Percentiles rank a stretch among this genome's conserved stretches.
Evolutionary conservation across 352 stramenopile genomes (phyloP).

Genomic region (Phytopythium kandeliae): DNA sequence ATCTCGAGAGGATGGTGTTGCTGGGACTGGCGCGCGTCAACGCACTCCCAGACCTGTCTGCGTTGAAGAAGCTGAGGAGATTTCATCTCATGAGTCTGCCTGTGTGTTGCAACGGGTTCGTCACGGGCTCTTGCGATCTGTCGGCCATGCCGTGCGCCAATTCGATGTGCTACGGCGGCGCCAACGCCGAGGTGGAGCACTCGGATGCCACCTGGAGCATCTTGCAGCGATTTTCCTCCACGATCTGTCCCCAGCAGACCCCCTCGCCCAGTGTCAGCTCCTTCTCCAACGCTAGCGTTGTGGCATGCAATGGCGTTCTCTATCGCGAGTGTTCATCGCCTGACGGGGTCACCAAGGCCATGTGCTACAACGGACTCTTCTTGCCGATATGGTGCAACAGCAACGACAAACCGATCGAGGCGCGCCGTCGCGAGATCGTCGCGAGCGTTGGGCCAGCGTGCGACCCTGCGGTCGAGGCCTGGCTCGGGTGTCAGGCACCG

Average conservation of each 20-base stretch:
- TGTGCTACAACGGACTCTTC: slow-evolving; percentile 22
- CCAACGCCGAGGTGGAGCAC: not conserved
- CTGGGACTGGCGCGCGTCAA: slow-evolving; percentile 9
- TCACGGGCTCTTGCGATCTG: not conserved
- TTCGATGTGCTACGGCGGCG: not conserved
- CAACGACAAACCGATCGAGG: slow-evolving; percentile 9
- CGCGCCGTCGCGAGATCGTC: slow-evolving; percentile 19
- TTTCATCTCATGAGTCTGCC: not conserved
- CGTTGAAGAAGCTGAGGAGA: not conserved
- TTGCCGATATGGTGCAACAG: slow-evolving; percentile 15
- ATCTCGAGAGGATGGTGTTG: slow-evolving; percentile 18
- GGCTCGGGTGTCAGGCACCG: slow-evolving; percentile 14
- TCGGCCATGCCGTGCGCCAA: not conserved
- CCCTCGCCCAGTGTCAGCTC: no score
- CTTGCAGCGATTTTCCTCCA: not conserved
- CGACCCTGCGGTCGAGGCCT: slow-evolving; percentile 15
- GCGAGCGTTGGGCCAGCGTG: slow-evolving; percentile 10
- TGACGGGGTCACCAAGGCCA: slow-evolving; percentile 5
- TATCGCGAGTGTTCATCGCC: slow-evolving; percentile 20
- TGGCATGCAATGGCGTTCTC: slow-evolving; percentile 14
- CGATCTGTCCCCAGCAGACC: not conserved
- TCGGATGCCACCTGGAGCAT: not conserved
- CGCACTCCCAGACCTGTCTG: slow-evolving; percentile 20
- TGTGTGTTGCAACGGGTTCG: not conserved
- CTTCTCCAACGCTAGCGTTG: no score